These are phyloP conservation scores for Sporothrix euskadiensis DNA, from an alignment of 2,329 filamentous ascomycete genomes.

Conservation along the genomic window DNA sequence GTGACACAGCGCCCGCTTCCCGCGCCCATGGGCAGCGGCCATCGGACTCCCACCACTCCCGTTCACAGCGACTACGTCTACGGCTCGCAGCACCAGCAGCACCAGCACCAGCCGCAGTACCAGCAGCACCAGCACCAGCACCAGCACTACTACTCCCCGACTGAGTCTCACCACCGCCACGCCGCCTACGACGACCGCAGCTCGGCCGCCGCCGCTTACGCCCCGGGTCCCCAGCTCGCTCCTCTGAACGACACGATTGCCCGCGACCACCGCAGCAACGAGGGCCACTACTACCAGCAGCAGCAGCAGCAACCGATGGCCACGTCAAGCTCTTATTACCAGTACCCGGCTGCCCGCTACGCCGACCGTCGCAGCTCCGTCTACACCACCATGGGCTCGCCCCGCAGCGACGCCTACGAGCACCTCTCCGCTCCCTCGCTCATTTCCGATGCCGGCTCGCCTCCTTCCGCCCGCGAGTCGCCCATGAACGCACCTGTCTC, in stretches of 20 bases:
- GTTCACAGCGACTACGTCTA: slow-evolving; percentile 4
- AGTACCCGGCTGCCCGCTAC: background rate
- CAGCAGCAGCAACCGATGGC: background rate
- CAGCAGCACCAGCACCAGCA: background rate
- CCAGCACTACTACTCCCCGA: background rate
- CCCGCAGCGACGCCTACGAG: slow-evolving; percentile 57
- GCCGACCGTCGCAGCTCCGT: slow-evolving; percentile 18
- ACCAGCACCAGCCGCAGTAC: background rate
- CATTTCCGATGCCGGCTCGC: slow-evolving; percentile 66
- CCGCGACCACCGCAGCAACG: background rate
- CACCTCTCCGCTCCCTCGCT: slow-evolving; percentile 60
- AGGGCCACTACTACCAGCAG: background rate
- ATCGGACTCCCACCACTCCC: background rate
- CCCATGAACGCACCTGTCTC: slow-evolving; percentile 39
- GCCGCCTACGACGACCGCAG: background rate
- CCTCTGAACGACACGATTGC: background rate
- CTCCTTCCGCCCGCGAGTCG: slow-evolving; percentile 52
- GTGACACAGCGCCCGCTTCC: background rate
- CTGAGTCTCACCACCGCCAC: background rate
- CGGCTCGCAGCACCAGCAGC: background rate
- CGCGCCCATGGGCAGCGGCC: background rate
- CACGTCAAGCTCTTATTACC: background rate
- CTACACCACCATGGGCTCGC: slow-evolving; percentile 42
- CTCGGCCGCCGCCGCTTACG: background rate
- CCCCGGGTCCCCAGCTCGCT: background rate